These are phyloP conservation scores for Paecilomyces variotii DNA, from an alignment of 2,329 filamentous ascomycete genomes.

Conservation along the genomic window DNA sequence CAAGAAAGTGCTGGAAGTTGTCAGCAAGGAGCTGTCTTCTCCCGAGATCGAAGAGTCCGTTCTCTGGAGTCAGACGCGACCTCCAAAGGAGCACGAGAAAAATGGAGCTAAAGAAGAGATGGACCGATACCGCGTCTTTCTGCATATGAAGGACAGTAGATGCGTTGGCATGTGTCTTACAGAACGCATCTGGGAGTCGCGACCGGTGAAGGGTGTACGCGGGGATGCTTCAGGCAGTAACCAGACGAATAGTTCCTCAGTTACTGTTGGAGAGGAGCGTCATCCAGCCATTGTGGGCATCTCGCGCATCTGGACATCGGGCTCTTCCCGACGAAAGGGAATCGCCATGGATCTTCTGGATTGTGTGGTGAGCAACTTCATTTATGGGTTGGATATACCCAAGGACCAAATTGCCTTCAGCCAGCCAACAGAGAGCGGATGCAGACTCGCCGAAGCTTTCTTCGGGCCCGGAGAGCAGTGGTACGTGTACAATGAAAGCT, in stretches of 20 bases:
- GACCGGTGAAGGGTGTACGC: slow-evolving; percentile 36
- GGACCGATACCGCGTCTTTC: slow-evolving; percentile 52
- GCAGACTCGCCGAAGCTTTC: slow-evolving; percentile 50
- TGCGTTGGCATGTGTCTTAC: slow-evolving; percentile 56
- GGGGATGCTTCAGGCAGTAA: slow-evolving; percentile 10
- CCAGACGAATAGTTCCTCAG: slow-evolving; percentile 28
- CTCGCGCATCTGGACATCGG: slow-evolving; percentile 58
- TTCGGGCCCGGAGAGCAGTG: slow-evolving; percentile 49
- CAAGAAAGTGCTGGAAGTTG: slow-evolving; percentile 53
- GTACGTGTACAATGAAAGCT: slow-evolving; percentile 50
- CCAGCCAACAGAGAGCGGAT: slow-evolving; percentile 57
- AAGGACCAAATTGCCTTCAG: slow-evolving; percentile 55
- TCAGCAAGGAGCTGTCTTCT: slow-evolving; percentile 55
- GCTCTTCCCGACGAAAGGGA: slow-evolving; percentile 47
- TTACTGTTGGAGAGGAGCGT: slow-evolving; percentile 37
- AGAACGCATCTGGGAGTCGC: slow-evolving; percentile 53
- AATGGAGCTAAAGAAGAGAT: slow-evolving; percentile 27
- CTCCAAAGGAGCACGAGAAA: slow-evolving; percentile 29
- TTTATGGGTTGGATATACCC: slow-evolving; percentile 47
- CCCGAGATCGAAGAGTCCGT: slow-evolving; percentile 50
- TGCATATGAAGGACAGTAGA: slow-evolving; percentile 54
- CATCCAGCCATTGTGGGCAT: slow-evolving; percentile 51
- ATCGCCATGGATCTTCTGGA: slow-evolving; percentile 53
- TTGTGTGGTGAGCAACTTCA: slow-evolving; percentile 46
- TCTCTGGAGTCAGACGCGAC: slow-evolving; percentile 46